Percentiles rank a stretch among this genome's conserved stretches.
Conservation (phyloP, 441 rosid genomes). For the Croton laevigatus region DNA sequence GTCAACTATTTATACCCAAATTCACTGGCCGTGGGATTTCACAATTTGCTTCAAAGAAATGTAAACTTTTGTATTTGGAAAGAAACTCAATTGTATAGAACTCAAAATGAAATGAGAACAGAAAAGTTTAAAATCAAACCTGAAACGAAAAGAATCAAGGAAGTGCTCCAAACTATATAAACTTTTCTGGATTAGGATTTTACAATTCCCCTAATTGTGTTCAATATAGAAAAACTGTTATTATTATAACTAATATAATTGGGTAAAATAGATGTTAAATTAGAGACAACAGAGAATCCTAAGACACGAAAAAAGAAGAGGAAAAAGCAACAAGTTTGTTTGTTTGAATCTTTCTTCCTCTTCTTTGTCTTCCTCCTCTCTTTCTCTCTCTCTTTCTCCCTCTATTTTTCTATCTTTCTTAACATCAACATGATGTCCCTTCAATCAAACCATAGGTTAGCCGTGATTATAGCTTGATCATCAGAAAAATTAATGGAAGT, state of each 20-base stretch:
- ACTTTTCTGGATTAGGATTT: background rate
- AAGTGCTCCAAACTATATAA: background rate
- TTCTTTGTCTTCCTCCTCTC: background rate
- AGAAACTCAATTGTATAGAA: too few species aligned
- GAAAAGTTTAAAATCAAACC: background rate
- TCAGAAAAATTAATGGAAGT: slow-evolving; percentile 21
- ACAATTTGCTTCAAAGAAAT: too few species aligned
- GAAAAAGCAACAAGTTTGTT: background rate
- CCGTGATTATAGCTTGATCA: slow-evolving; percentile 18
- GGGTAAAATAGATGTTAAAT: background rate
- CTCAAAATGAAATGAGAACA: background rate
- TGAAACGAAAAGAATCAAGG: background rate
- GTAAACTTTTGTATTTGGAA: too few species aligned
- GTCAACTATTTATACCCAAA: too few species aligned
- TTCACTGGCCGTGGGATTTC: too few species aligned
- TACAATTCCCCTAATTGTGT: background rate
- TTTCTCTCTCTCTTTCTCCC: background rate
- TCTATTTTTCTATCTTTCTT: background rate
- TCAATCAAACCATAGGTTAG: slow-evolving; percentile 6
- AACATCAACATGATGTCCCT: background rate
- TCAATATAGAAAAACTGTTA: background rate
- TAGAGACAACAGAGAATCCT: background rate
- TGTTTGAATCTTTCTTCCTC: background rate
- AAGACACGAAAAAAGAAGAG: background rate
- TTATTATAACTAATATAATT: background rate